Evolutionary conservation across 2,329 filamentous ascomycete genomes (phyloP).

Genomic region (Arthrinium phaeospermum): DNA sequence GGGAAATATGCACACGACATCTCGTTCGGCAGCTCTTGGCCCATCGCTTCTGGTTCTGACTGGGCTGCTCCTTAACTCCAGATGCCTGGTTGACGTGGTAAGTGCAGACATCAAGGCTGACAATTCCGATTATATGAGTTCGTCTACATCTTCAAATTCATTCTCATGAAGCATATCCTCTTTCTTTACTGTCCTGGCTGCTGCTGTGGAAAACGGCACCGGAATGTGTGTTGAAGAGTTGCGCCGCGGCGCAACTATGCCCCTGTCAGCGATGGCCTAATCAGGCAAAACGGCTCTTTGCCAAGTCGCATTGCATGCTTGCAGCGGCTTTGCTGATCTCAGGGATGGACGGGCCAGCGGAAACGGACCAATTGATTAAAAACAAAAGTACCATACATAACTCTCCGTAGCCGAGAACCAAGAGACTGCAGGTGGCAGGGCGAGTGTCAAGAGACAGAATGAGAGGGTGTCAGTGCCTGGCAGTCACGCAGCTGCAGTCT

Average conservation of each 20-base stretch:
- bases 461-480: not conserved
- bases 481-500: not conserved
- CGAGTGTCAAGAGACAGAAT: not conserved
- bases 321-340: constrained; percentile 8
- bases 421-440: not conserved
- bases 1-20: not conserved
- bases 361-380: not conserved
- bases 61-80: not conserved
- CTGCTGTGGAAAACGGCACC: not conserved
- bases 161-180: not conserved
- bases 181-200: not conserved
- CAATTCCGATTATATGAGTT: not conserved
- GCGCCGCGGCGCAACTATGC: not conserved
- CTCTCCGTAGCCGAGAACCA: not conserved
- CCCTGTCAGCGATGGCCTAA: not conserved
- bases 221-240: not conserved
- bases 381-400: not conserved
- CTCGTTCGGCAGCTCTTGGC: constrained; percentile 6
- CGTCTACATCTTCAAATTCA: not conserved
- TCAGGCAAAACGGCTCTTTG: not conserved
- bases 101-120: not conserved
- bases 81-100: not conserved
- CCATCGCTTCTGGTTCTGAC: not conserved
- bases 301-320: constrained; percentile 11
- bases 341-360: not conserved